Percentiles rank a stretch among this genome's conserved stretches.
These are phyloP conservation scores for Helminthosporium solani DNA, from an alignment of 2,329 filamentous ascomycete species.

Conservation along the genomic window DNA sequence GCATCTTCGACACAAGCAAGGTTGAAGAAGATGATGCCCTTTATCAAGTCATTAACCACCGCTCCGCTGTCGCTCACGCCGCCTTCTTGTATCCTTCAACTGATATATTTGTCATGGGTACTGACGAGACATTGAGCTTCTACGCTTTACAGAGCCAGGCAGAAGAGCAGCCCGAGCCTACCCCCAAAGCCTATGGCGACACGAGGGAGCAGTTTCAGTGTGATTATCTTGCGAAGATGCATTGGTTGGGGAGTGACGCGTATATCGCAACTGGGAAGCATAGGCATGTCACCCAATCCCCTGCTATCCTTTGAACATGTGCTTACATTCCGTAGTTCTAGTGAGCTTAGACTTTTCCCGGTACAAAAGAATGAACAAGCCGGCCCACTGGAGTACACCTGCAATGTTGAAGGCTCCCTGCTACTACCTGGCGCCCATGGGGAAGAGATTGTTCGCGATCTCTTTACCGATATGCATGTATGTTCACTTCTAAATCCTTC, in stretches of 20 bases:
- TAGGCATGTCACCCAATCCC: conserved; percentile 53
- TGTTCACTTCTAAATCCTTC: conserved; percentile 7
- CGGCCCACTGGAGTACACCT: conserved; percentile 33
- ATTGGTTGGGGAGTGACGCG: conserved; percentile 60
- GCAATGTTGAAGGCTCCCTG: conserved; percentile 24
- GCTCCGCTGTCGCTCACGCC: conserved; percentile 71
- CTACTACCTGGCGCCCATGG: conserved; percentile 48
- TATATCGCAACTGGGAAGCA: conserved; percentile 67
- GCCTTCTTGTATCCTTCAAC: conserved; percentile 61
- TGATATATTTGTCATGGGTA: conserved; percentile 68
- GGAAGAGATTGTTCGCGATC: conserved; percentile 51
- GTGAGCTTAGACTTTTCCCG: conserved; percentile 33
- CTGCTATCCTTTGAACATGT: not conserved
- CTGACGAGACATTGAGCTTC: conserved; percentile 75
- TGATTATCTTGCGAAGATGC: conserved; percentile 72
- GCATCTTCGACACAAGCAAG: conserved; percentile 67
- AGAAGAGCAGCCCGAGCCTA: conserved; percentile 56
- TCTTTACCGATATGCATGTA: conserved; percentile 44
- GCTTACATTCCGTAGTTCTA: conserved; percentile 20
- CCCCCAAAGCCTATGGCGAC: conserved; percentile 62
- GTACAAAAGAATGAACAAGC: conserved; percentile 20
- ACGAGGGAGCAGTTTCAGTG: conserved; percentile 65
- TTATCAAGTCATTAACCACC: conserved; percentile 76
- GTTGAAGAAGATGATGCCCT: conserved; percentile 73
- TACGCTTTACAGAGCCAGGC: conserved; percentile 67